Conservation (phyloP, 495 filamentous ascomycete genomes). For the Penicillium alfredii region DNA sequence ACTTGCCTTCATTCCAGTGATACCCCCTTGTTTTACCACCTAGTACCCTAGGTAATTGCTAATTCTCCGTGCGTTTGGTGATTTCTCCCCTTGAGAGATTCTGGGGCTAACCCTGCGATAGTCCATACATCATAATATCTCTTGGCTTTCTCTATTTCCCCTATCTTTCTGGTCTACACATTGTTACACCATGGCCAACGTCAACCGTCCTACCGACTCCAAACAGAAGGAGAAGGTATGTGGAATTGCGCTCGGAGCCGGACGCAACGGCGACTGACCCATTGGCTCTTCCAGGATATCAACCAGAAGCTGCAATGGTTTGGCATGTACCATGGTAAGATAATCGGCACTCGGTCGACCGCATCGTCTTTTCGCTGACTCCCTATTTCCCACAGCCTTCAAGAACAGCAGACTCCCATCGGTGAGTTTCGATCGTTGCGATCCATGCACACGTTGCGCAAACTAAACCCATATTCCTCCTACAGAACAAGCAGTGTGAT, state of each 20-base stretch:
- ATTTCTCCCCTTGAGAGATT: slow-evolving; percentile 13
- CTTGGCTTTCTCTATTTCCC: not conserved
- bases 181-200: slow-evolving; percentile 27
- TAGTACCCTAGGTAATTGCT: slow-evolving; percentile 13
- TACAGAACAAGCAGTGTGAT: slow-evolving; percentile 88
- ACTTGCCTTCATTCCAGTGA: slow-evolving; percentile 33
- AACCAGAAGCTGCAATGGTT: slow-evolving; percentile 93
- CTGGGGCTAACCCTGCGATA: slow-evolving; percentile 15
- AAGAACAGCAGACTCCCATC: slow-evolving; percentile 86
- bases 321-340: slow-evolving; percentile 76
- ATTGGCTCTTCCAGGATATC: slow-evolving; percentile 51
- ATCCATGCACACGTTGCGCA: not conserved
- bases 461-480: slow-evolving; percentile 6
- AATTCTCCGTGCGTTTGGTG: slow-evolving; percentile 10
- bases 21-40: slow-evolving; percentile 29
- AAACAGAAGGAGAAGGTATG: slow-evolving; percentile 52
- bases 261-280: slow-evolving; percentile 6
- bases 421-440: slow-evolving; percentile 44
- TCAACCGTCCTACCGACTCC: slow-evolving; percentile 61
- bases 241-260: not conserved
- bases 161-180: no score
- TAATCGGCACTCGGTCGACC: no score
- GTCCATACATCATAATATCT: slow-evolving; percentile 15
- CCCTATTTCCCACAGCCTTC: slow-evolving; percentile 54
- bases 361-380: no score